Percentiles rank a stretch among this genome's conserved stretches.
Evolutionary conservation across 495 filamentous ascomycete species (phyloP).

Genomic region (Ascobolus immersus): DNA sequence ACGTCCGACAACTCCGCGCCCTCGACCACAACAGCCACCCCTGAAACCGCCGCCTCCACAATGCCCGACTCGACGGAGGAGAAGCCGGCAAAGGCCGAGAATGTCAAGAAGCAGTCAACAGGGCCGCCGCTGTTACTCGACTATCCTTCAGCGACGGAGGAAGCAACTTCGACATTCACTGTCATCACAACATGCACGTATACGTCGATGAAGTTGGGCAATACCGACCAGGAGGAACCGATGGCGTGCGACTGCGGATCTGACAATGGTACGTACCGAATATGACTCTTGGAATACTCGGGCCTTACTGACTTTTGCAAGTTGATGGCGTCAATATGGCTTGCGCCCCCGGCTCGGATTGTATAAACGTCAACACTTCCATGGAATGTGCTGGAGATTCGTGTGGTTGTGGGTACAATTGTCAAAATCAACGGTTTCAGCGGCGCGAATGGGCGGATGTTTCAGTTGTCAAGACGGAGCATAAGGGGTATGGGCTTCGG

Average conservation of each 20-base stretch:
- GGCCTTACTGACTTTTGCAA: constrained; percentile 21
- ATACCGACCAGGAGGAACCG: constrained; percentile 55
- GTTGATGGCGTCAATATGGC: constrained; percentile 52
- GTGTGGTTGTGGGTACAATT: constrained; percentile 65
- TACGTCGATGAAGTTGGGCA: constrained; percentile 65
- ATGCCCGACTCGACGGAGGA: no score
- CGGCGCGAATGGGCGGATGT: constrained; percentile 71
- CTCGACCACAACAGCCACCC: no score
- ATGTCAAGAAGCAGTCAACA: neutral
- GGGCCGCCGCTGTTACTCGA: constrained; percentile 38
- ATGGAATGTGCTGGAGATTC: constrained; percentile 74
- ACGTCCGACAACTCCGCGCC: no score
- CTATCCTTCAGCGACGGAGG: constrained; percentile 44
- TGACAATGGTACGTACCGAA: constrained; percentile 64
- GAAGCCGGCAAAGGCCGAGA: no score
- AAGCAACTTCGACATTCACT: constrained; percentile 52
- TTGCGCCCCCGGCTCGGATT: constrained; percentile 91
- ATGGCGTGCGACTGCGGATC: constrained; percentile 89
- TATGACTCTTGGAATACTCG: constrained; percentile 6
- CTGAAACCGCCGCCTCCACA: no score
- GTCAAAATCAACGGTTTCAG: constrained; percentile 90
- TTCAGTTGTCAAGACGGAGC: constrained; percentile 85
- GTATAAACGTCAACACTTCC: constrained; percentile 93
- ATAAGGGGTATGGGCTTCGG: constrained; percentile 84
- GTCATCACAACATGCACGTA: constrained; percentile 65